Conservation (phyloP, 768 basidiomycete genomes). For the Wakefieldia striispora region DNA sequence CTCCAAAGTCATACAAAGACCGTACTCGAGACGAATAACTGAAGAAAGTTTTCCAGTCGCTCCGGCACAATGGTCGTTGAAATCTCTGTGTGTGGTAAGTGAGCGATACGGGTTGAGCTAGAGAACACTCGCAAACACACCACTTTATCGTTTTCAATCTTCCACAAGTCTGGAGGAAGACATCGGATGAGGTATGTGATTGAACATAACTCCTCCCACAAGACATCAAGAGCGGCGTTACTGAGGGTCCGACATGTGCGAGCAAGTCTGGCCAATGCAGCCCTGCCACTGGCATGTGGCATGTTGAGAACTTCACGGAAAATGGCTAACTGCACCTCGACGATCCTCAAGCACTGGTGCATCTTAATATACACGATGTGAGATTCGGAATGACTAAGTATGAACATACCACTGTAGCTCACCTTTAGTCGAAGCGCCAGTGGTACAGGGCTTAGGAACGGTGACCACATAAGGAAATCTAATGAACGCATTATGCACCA, state of each 20-base stretch:
- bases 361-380: too few species aligned
- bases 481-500: too few species aligned
- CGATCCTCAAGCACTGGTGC: too few species aligned
- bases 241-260: constrained; percentile 25
- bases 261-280: constrained; percentile 22
- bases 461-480: too few species aligned
- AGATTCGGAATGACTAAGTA: too few species aligned
- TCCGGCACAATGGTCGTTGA: constrained; percentile 22
- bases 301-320: constrained; percentile 17
- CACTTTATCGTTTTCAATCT: constrained; percentile 3
- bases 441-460: too few species aligned
- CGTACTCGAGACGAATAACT: constrained; percentile 27
- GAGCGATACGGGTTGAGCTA: background rate
- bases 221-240: constrained; percentile 20
- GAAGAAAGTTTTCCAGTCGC: constrained; percentile 30
- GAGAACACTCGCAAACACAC: constrained; percentile 3
- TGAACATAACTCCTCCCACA: constrained; percentile 22
- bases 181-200: constrained; percentile 21
- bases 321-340: too few species aligned
- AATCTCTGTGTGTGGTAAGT: constrained; percentile 18
- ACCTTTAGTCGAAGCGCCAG: too few species aligned
- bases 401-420: too few species aligned
- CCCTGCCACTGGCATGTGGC: background rate
- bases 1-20: background rate
- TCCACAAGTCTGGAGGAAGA: constrained; percentile 31